Evolutionary conservation across 2,329 filamentous ascomycete genomes (phyloP).

Genomic region (Blastomyces silverae): DNA sequence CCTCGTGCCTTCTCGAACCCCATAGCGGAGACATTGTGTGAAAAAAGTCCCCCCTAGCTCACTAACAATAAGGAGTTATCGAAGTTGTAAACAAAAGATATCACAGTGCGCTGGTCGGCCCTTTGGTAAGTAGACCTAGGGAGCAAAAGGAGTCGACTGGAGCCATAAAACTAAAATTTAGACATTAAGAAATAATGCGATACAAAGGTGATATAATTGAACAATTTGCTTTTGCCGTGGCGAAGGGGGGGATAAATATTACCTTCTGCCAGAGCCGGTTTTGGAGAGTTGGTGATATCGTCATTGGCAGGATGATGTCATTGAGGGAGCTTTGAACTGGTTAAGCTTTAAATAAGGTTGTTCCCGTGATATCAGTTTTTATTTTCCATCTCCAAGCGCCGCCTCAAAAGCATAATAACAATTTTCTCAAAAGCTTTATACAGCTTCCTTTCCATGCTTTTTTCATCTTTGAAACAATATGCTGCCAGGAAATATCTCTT

Average conservation of each 20-base stretch:
- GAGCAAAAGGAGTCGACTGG: neutral
- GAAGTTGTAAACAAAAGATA: neutral
- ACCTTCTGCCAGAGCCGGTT: neutral
- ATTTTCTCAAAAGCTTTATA: no score
- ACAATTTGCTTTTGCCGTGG: neutral
- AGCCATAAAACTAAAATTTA: neutral
- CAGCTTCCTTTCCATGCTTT: neutral
- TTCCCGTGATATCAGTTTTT: constrained; percentile 1
- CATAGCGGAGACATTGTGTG: constrained; percentile 27
- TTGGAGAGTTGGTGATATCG: neutral
- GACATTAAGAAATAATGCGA: neutral
- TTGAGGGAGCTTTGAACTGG: neutral
- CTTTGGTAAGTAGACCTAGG: neutral
- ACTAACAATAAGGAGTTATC: neutral
- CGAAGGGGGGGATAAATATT: neutral
- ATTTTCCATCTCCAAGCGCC: no score
- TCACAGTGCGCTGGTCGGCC: neutral
- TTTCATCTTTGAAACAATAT: neutral
- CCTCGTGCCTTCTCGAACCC: constrained; percentile 18
- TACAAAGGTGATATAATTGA: neutral
- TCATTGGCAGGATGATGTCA: constrained; percentile 11
- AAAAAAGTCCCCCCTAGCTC: constrained; percentile 10
- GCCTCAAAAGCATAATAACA: no score
- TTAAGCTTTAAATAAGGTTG: constrained; percentile 3
- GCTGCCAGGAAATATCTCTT: neutral